phyloP scores from a whole-genome alignment of 331 rosid species.

The Telfairia occidentalis region DNA sequence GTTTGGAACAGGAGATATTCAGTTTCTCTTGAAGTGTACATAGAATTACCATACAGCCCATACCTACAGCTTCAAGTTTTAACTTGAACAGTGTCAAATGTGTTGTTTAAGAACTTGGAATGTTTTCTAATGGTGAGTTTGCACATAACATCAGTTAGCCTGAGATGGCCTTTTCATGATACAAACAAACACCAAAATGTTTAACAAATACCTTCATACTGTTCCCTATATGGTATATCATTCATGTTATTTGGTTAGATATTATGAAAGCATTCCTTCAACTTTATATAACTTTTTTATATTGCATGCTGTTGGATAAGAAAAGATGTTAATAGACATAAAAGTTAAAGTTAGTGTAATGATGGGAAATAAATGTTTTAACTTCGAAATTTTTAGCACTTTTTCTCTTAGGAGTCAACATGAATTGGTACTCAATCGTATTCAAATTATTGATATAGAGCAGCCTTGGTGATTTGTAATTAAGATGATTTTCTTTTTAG shows the following conservation, averaged over 20 bases:
- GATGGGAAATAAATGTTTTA: background rate
- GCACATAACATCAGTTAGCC: background rate
- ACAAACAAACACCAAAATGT: background rate
- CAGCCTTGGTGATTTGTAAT: background rate
- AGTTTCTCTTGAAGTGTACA: conserved; percentile 1
- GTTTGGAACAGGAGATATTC: background rate
- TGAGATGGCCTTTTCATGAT: background rate
- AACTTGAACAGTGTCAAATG: background rate
- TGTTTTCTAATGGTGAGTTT: background rate
- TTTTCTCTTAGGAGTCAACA: background rate
- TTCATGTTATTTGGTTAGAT: background rate
- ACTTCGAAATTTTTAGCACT: background rate
- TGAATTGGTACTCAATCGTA: background rate
- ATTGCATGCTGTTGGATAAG: background rate
- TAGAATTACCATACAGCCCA: conserved; percentile 2
- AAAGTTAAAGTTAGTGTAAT: background rate
- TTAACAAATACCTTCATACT: background rate
- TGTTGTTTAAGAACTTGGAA: background rate
- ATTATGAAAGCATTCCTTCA: background rate
- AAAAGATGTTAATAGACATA: background rate
- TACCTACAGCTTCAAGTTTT: background rate
- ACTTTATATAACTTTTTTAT: background rate
- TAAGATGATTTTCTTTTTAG: background rate
- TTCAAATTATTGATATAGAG: background rate
- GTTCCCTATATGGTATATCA: background rate